phyloP scores from a whole-genome alignment of 1,139 yeast genomes.

The Suhomyces guaymorum region DNA sequence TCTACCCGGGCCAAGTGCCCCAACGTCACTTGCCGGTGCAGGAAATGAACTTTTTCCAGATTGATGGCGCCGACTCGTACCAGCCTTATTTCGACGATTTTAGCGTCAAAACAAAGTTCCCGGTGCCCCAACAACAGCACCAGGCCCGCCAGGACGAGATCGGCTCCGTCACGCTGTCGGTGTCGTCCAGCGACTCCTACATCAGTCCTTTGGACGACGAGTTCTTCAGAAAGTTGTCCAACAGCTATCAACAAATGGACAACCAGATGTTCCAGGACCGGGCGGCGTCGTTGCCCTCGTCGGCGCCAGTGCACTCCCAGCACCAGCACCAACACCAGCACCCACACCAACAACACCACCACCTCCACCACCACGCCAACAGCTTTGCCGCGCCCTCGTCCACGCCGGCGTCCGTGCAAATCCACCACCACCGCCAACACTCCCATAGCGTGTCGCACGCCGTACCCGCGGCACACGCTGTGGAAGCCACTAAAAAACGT shows the following conservation, averaged over 20 bases:
- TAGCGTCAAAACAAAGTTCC: no score
- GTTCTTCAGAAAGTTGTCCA: conserved; percentile 18
- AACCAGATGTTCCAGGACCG: conserved; percentile 2
- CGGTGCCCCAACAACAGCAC: no score
- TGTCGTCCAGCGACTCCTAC: conserved; percentile 17
- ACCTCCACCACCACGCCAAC: background rate
- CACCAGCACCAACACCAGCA: no score
- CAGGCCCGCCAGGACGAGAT: conserved; percentile 5
- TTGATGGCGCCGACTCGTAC: conserved; percentile 14
- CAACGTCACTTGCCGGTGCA: conserved; percentile 1
- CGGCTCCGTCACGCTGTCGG: conserved; percentile 13
- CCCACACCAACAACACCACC: no score
- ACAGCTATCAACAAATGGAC: conserved; percentile 7
- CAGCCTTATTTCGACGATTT: conserved; percentile 21
- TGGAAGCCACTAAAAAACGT: conserved; percentile 13
- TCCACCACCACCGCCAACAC: no score
- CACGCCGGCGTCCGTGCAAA: no score
- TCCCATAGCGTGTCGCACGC: no score
- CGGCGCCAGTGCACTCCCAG: no score
- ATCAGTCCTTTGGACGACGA: conserved; percentile 22
- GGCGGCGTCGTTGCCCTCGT: background rate
- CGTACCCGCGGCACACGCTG: conserved; percentile 4
- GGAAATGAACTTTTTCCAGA: conserved; percentile 12
- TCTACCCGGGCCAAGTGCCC: background rate
- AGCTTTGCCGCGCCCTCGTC: no score